Evolutionary conservation across 164 flowering plant genomes (phyloP), one percentile per base, ranked within the genome.

Genomic region (Umbilicus rupestris): DNA sequence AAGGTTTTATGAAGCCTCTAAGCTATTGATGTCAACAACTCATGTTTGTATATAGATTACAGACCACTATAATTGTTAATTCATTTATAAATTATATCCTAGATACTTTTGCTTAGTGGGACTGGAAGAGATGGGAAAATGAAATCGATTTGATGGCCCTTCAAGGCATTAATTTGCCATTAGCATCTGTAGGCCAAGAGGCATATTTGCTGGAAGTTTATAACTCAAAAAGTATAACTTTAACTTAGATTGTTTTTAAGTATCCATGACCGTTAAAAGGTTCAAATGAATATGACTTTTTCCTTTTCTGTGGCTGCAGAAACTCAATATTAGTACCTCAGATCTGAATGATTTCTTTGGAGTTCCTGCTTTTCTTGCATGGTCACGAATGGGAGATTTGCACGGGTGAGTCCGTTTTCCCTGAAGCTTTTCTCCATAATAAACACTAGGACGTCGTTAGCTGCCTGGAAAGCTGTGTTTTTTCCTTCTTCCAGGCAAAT

Each of bases 71-170:
- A n/a, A n/a, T n/a, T n/a, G n/a, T n/a, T n/a, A n/a, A n/a, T 41
- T 35, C 11, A 19, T 69, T 19, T 26, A n/a, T 58, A 33, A 10
- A n/a, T n/a, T 66, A 42, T 73, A 19, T 69, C 5, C 44, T 64
- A 88, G 95, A 88, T 78, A 63, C 95, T 68, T 86, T 79, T 81
- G 86, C 85, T 59, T 88, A 91, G 95, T 88, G 95, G 95, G 86
- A 85, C 69, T 88, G 95, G 89, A 70, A 77, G 68, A 86, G 89
- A 78, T 88, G 95, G 95, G 89, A 86, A 66, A 85, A 82, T 74
- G 95, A 88, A 78, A 88, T 88, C 73, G 91, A 88, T 71, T 86
- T 91, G 95, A 88, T 88, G 91, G 90, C 95, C 68, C 83, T 86
- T 67, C 91, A 86, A 57, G 95, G 91, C 19, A 78, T 85, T 71